Conservation (phyloP, 2,329 filamentous ascomycete species). For the Trichoderma gracile region DNA sequence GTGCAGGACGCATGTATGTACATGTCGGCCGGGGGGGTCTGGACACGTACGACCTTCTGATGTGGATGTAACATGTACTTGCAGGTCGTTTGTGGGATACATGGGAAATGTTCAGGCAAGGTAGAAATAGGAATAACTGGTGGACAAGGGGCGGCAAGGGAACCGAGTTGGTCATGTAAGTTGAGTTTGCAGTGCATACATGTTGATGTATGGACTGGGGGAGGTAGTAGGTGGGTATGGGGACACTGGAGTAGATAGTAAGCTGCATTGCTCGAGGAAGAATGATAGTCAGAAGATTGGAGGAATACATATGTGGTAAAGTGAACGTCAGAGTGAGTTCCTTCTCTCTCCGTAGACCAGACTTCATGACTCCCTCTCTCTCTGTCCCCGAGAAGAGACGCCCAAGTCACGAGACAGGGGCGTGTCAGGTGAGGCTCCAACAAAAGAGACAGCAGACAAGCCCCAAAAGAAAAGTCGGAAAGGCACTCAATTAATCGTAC, state of each 20-base stretch:
- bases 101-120: background rate
- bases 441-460: background rate
- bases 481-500: conserved; percentile 25
- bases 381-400: no score
- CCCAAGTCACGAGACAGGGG: background rate
- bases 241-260: background rate
- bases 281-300: background rate
- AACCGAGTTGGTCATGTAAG: conserved; percentile 10
- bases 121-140: background rate
- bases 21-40: background rate
- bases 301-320: no score
- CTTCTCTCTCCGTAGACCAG: background rate
- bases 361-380: no score
- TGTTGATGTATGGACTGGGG: background rate
- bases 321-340: background rate
- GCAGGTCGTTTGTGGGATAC: background rate
- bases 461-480: conserved; percentile 9
- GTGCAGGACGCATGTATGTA: conserved; percentile 22
- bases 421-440: background rate
- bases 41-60: conserved; percentile 11
- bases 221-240: background rate
- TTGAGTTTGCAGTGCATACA: conserved; percentile 17
- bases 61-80: background rate
- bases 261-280: no score
- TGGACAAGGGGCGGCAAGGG: background rate